Percentiles rank a stretch among this genome's conserved stretches.
Evolutionary conservation across 768 basidiomycete genomes (phyloP).

Genomic region (Suillus clintonianus): DNA sequence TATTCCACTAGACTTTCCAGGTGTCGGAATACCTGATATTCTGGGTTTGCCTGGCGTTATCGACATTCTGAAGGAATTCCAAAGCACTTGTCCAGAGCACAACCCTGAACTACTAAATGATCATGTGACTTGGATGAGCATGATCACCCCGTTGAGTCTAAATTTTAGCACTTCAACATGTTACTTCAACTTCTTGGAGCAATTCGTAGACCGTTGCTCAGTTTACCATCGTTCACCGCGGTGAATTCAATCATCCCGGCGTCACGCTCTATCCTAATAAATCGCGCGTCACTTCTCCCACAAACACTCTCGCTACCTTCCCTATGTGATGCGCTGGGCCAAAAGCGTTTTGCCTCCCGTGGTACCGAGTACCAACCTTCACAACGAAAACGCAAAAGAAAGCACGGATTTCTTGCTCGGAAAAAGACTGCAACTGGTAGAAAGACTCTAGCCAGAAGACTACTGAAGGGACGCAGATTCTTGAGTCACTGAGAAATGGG

Average conservation of each 20-base stretch:
- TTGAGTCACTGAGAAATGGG: slow-evolving; percentile 65
- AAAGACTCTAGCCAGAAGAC: slow-evolving; percentile 69
- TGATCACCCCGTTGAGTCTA: not conserved
- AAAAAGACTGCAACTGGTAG: slow-evolving; percentile 69
- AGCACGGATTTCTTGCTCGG: slow-evolving; percentile 86
- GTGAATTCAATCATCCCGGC: not conserved
- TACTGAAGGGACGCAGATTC: slow-evolving; percentile 75
- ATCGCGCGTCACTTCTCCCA: slow-evolving; percentile 13
- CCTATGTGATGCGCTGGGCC: not conserved
- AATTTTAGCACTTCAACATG: not conserved
- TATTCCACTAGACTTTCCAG: slow-evolving; percentile 51
- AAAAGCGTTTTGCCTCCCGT: slow-evolving; percentile 57
- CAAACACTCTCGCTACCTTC: slow-evolving; percentile 7
- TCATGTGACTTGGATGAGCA: slow-evolving; percentile 4
- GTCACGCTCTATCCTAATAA: slow-evolving; percentile 4
- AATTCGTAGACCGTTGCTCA: not conserved
- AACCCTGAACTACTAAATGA: not conserved
- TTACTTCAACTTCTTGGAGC: slow-evolving; percentile 1
- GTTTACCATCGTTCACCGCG: not conserved
- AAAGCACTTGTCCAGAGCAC: not conserved
- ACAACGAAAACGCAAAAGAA: slow-evolving; percentile 89
- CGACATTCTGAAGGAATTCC: slow-evolving; percentile 31
- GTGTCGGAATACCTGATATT: slow-evolving; percentile 46
- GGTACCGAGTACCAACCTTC: slow-evolving; percentile 98
- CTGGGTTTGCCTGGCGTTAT: slow-evolving; percentile 46